phyloP scores from a whole-genome alignment of 2,329 filamentous ascomycete genomes.

The Fonsecaea multimorphosa region DNA sequence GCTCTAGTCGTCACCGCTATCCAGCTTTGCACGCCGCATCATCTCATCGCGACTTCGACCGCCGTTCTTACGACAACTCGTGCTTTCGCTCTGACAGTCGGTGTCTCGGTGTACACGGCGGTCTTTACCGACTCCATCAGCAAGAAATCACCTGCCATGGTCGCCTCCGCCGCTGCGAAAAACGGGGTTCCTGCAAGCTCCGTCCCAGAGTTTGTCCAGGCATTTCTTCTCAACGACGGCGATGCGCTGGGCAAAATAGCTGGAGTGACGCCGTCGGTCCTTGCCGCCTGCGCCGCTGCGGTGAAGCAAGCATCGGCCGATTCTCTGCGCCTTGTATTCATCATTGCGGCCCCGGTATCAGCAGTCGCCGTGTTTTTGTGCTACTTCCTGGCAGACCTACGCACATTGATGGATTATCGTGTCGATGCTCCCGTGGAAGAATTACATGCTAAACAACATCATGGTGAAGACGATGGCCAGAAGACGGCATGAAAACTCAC shows the following conservation, averaged over 20 bases:
- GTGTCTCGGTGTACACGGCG: too few species aligned
- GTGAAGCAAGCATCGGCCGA: constrained; percentile 33
- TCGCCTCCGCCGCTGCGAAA: too few species aligned
- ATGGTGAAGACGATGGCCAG: constrained; percentile 11
- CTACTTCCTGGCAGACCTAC: constrained; percentile 29
- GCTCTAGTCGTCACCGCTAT: constrained; percentile 17
- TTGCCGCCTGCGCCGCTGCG: background rate
- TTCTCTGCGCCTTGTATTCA: constrained; percentile 28
- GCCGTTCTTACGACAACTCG: background rate
- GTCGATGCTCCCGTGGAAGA: constrained; percentile 33
- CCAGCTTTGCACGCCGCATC: constrained; percentile 21
- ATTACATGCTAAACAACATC: constrained; percentile 18
- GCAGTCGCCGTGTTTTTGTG: constrained; percentile 24
- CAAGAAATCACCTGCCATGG: too few species aligned
- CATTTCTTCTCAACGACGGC: constrained; percentile 14
- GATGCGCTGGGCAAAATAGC: constrained; percentile 10
- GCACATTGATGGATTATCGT: constrained; percentile 30
- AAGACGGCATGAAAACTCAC: background rate
- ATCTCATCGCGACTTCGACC: constrained; percentile 24
- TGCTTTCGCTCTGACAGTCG: too few species aligned
- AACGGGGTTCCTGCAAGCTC: too few species aligned
- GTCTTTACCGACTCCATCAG: too few species aligned
- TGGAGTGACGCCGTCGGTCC: constrained; percentile 21
- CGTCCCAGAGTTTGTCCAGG: too few species aligned
- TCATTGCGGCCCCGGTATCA: constrained; percentile 26